Base-by-base conservation (phyloP, 2,329 filamentous ascomycete genomes). In the Aspergillus ruber region DNA sequence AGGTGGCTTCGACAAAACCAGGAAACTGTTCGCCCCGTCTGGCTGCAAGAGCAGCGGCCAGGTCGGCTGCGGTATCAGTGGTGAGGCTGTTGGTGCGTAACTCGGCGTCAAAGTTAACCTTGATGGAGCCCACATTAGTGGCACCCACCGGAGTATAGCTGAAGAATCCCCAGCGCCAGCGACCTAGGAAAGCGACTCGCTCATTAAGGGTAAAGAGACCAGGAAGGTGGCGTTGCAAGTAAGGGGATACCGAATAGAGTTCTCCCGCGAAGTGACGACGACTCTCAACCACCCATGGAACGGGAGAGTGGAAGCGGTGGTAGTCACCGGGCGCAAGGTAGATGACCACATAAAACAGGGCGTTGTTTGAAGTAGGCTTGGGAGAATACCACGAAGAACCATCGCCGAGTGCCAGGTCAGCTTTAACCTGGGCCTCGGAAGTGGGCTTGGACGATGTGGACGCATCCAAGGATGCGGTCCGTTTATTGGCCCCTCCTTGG, bases 81-180 rank as follows among this genome's bases (percentile, higher is more conserved):
- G 86, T 84, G 45, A 98, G 76, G 57, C 84, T 90, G 72, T 98
- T 98, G 44, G 94, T 90, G 54, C 91, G 85, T 51, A 98, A 76
- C 70, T 98, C 93, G 50, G 84, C 78, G 71, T 98, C 94, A 67
- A 98, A 98, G 73, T 98, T 96, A 74, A 98, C 82, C 65, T 88
- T 87, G 72, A 98, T 97, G 50, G 88, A 94, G 47, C 93, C 93
- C 40, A 98, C 93, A 61, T 98, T 98, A 18, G 93, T 98, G 6
- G 93, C 93, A 53, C 93, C 93, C 29, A 98, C 93, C 12, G 94
- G 90, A 0, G 89, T 91, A 72, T 90, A 96, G 56, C 85, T 87
- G 76, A 98, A 98, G 79, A 98, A 97, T 15, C 93, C 93, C 81
- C 89, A 94, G 47, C 90, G 86, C 93, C 93, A 98, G 49, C 90